Evolutionary conservation across 768 basidiomycete genomes (phyloP), one percentile per base, ranked within the genome.

Genomic region (Coprinopsis cinerea): DNA sequence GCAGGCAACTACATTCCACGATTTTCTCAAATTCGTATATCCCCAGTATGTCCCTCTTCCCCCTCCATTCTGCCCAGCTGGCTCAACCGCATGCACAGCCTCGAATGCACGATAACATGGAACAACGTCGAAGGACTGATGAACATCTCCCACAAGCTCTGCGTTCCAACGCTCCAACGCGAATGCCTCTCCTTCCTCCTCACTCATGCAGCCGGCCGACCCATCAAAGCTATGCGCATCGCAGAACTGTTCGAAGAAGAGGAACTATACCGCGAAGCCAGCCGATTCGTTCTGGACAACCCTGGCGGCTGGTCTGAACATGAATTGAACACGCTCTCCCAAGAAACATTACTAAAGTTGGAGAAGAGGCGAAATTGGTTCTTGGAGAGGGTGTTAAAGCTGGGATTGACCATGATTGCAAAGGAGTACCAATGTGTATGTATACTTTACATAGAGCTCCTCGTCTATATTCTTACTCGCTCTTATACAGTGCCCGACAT

Each of bases 281-380:
- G 88, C 56, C 81, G 93, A 43, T 96, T 94, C 61, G 88, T 95
- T 9, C 74, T 97, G 18, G 92, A 95, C 61, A 92, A 92, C 62
- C 91, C 91, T 10, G 88, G 90, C 47, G 90, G 85, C 13, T 92
- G 84, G 83, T 72, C 77, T 0, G 85, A 87, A 53, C 78, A 87
- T 36, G 90, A 92, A 57, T 68, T 92, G 45, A 83, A 81, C 56
- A 90, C 90, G 0, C 78, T 97, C 30, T 85, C 80, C 51, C 79
- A 83, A 45, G 84, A 85, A 48, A 97, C 94, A 0, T 71, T 89
- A 10, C 70, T 95, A 46, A 95, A 93, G 61, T 78, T 97, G 22
- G 92, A 95, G 66, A 91, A 90, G 64, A 74, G 90, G 15, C 79
- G 94, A 50, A 94, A 85, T 47, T 96, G 93, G 93, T 96, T 96